Evolutionary conservation across 2,329 filamentous ascomycete species (phyloP), one percentile per base, ranked within the genome.

Genomic region (Aspergillus brasiliensis): DNA sequence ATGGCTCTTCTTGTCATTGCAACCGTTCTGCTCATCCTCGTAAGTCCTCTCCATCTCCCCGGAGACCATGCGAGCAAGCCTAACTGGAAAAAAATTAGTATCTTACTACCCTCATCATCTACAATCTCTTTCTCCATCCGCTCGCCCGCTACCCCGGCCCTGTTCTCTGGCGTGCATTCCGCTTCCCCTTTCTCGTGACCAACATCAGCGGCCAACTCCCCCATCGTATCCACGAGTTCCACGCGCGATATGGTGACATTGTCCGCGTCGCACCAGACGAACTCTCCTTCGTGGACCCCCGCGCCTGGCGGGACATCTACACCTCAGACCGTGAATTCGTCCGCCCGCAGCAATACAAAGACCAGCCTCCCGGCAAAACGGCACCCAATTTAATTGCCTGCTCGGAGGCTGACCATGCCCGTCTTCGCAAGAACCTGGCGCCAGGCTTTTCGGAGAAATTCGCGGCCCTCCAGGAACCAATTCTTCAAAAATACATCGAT

Each of bases 271-370:
- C 69, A 1, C 75, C 73, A 0, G 69, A 73, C 11, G 71, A 76
- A 60, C 65, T 78, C 8, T 68, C 71, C 57, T 76, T 78, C 64
- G 66, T 65, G 51, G 65, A 72, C 42, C 62, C 66, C 2, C 65
- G 71, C 48, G 73, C 75, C 21, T 75, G 68, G 70, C 57, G 65
- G 13, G 72, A 75, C n/a, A 72, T 75, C 56, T 71, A 73, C 56
- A 54, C 34, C 10, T 19, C 7, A 1, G 51, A 25, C 5, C 57
- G 23, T 11, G 47, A 51, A 25, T 54, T 56, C 44, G 28, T 56
- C 21, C 61, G 48, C 27, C 34, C 56, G 4, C 27, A 19, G 4
- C 19, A 56, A 48, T 13, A 42, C 44, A 51, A 58, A n/a, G 74
- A 62, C 44, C 61, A 63, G 25, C 48, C 57, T 7, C 58, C 59